Conservation (phyloP, 1,284 basidiomycete genomes). For the Inonotus hispidus region DNA sequence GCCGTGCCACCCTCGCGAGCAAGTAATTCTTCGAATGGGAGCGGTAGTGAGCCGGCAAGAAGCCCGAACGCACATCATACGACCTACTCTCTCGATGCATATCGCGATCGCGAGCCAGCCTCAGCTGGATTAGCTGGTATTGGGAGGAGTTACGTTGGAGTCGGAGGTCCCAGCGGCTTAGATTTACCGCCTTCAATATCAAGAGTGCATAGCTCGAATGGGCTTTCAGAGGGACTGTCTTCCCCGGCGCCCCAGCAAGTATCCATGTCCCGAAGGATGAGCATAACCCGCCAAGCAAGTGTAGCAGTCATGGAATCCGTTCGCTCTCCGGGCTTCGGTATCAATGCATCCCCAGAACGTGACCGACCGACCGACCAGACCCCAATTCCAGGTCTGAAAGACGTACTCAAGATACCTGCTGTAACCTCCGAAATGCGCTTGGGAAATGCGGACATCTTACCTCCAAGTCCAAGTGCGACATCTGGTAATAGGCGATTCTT, state of each 20-base stretch:
- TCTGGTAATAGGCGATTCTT: slow-evolving; percentile 41
- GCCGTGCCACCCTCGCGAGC: slow-evolving; percentile 12
- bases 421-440: slow-evolving; percentile 64
- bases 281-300: slow-evolving; percentile 41
- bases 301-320: slow-evolving; percentile 40
- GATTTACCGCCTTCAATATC: slow-evolving; percentile 15
- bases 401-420: slow-evolving; percentile 62
- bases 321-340: slow-evolving; percentile 32
- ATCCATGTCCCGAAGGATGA: slow-evolving; percentile 26
- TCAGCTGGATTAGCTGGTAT: not conserved
- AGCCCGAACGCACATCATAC: slow-evolving; percentile 17
- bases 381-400: slow-evolving; percentile 57
- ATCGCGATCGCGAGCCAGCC: not conserved
- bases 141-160: not conserved
- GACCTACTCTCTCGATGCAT: slow-evolving; percentile 17
- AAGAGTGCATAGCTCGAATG: slow-evolving; percentile 21
- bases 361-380: slow-evolving; percentile 25
- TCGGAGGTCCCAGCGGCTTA: not conserved
- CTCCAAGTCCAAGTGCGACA: slow-evolving; percentile 67
- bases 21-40: slow-evolving; percentile 8
- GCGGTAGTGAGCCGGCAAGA: slow-evolving; percentile 7
- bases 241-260: slow-evolving; percentile 27
- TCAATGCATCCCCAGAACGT: slow-evolving; percentile 32
- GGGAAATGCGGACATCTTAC: slow-evolving; percentile 65
- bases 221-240: slow-evolving; percentile 31